Conservation (phyloP, 768 basidiomycete genomes). For the Polyporus arcularius region DNA sequence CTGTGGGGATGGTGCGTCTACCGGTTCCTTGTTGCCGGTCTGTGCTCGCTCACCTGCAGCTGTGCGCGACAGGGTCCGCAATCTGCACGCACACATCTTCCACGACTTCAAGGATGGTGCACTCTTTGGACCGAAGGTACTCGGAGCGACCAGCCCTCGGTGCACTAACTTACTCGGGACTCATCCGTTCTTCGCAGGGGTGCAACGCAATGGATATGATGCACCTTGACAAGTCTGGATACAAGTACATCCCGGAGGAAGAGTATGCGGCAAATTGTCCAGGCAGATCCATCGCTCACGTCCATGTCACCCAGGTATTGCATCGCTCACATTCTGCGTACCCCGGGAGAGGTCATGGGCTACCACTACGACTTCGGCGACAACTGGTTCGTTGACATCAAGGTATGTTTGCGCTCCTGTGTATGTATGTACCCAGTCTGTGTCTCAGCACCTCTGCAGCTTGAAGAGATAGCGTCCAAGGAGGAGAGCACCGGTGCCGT, state of each 20-base stretch:
- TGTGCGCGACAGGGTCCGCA: slow-evolving; percentile 4
- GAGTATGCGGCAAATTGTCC: background rate
- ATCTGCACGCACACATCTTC: slow-evolving; percentile 9
- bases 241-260: slow-evolving; percentile 7
- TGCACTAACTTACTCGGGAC: background rate
- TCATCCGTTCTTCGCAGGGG: background rate
- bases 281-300: too few relatives aligned
- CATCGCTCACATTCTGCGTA: slow-evolving; percentile 8
- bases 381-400: slow-evolving; percentile 14
- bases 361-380: slow-evolving; percentile 16
- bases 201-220: slow-evolving; percentile 12
- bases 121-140: slow-evolving; percentile 10
- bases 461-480: background rate
- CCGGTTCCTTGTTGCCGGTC: background rate
- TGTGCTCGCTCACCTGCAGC: background rate
- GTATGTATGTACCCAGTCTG: background rate
- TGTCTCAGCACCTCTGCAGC: background rate
- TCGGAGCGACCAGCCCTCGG: background rate
- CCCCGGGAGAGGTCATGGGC: slow-evolving; percentile 2
- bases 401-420: background rate
- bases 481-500: slow-evolving; percentile 9
- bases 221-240: slow-evolving; percentile 13
- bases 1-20: slow-evolving; percentile 7
- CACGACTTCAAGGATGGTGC: slow-evolving; percentile 10
- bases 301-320: background rate